These are phyloP conservation scores for Cnidoscolus chayamansa DNA, from an alignment of 441 rosid species.

Conservation along the genomic window DNA sequence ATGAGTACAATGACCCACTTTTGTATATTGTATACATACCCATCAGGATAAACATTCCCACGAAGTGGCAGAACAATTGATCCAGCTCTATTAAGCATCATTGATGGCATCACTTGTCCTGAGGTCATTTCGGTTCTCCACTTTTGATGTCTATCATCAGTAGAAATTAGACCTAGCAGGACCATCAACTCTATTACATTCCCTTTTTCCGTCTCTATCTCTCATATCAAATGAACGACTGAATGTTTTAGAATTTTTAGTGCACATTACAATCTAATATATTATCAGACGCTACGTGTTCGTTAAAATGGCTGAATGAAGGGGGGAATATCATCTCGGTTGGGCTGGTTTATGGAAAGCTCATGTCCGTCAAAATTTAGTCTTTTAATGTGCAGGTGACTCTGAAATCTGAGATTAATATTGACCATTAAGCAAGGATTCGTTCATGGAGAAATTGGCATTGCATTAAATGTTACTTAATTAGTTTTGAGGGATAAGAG, in stretches of 20 bases:
- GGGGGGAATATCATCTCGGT: neutral
- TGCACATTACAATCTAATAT: no score
- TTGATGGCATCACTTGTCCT: slow-evolving; percentile 24
- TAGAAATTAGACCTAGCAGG: slow-evolving; percentile 25
- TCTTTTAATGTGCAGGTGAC: slow-evolving; percentile 6
- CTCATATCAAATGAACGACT: neutral
- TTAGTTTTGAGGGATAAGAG: neutral
- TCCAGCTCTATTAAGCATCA: slow-evolving; percentile 40
- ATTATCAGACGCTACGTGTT: neutral
- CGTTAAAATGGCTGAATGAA: slow-evolving; percentile 10
- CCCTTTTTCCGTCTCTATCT: slow-evolving; percentile 23
- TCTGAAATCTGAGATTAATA: neutral
- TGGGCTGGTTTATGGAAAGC: neutral
- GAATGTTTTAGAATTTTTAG: neutral
- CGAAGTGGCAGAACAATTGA: slow-evolving; percentile 60
- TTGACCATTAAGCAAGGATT: slow-evolving; percentile 5
- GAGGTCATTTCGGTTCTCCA: slow-evolving; percentile 36
- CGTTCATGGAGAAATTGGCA: no score
- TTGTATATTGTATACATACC: slow-evolving; percentile 33
- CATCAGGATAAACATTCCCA: slow-evolving; percentile 74
- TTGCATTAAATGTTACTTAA: slow-evolving; percentile 25
- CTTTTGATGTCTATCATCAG: slow-evolving; percentile 21
- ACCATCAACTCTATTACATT: slow-evolving; percentile 22
- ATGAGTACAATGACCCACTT: no score
- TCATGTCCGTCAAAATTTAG: neutral